Conservation (phyloP, 768 basidiomycete genomes). For the Tephrocybe sp. region DNA sequence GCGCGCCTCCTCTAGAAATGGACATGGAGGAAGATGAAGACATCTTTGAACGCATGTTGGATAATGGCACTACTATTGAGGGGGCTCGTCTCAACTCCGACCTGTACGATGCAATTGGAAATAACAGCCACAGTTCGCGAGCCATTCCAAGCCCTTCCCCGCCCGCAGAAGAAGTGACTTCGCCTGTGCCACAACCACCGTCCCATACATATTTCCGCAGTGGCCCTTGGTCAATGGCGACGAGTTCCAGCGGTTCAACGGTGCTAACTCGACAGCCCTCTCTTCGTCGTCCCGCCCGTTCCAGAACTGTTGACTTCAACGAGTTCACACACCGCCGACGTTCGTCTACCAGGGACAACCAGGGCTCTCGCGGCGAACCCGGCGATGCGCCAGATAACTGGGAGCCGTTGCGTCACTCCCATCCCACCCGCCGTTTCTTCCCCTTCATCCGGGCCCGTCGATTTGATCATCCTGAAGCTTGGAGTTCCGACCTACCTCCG, state of each 20-base stretch:
- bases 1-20: conserved; percentile 54
- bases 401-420: conserved; percentile 22
- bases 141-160: conserved; percentile 32
- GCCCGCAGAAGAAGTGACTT: conserved; percentile 30
- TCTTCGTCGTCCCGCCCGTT: conserved; percentile 56
- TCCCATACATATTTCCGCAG: conserved; percentile 21
- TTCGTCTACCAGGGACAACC: conserved; percentile 42
- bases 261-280: conserved; percentile 56
- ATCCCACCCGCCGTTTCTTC: conserved; percentile 54
- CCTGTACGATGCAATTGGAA: conserved; percentile 62
- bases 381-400: conserved; percentile 28
- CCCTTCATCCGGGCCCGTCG: conserved; percentile 49
- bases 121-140: conserved; percentile 13
- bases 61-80: conserved; percentile 43
- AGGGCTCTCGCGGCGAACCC: conserved; percentile 26
- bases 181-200: conserved; percentile 23
- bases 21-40: conserved; percentile 72
- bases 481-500: conserved; percentile 14
- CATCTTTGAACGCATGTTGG: conserved; percentile 47
- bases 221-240: conserved; percentile 34
- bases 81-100: conserved; percentile 60
- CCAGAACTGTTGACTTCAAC: conserved; percentile 65
- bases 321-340: conserved; percentile 72
- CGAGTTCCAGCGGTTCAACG: conserved; percentile 21
- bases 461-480: conserved; percentile 32